Conservation (phyloP, 2,329 filamentous ascomycete species). For the Pseudocercospora eumusae region DNA sequence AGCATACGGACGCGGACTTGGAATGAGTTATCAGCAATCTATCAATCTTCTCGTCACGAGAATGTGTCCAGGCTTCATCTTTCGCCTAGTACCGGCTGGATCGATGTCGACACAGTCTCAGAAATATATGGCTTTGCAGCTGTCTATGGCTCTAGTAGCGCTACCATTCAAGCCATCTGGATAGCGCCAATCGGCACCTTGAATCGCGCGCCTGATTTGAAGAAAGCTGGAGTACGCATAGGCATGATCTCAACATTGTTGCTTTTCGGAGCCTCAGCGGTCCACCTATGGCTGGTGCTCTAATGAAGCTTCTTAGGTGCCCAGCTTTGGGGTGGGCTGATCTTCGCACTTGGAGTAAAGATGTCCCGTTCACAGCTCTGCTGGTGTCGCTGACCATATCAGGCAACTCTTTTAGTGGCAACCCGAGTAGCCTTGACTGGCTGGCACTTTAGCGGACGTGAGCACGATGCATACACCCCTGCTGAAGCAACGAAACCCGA, state of each 20-base stretch:
- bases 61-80: slow-evolving; percentile 58
- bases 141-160: slow-evolving; percentile 47
- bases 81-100: slow-evolving; percentile 57
- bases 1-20: slow-evolving; percentile 26
- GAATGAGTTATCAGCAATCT: slow-evolving; percentile 38
- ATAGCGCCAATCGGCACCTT: neutral
- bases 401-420: neutral
- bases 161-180: slow-evolving; percentile 41
- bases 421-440: neutral
- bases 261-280: neutral
- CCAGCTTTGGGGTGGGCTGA: neutral
- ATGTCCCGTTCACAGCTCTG: neutral
- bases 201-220: neutral
- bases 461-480: neutral
- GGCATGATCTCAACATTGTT: neutral
- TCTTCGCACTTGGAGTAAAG: neutral
- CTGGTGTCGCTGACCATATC: neutral
- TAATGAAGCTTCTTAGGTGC: neutral
- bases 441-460: neutral
- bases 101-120: slow-evolving; percentile 46
- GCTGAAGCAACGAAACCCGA: neutral
- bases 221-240: neutral
- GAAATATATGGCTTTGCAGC: slow-evolving; percentile 48
- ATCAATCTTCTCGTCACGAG: slow-evolving; percentile 48
- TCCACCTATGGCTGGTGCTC: neutral